These are phyloP conservation scores for Chrysanthemum lavandulifolium DNA, from an alignment of 129 eudicot species.

Conservation along the genomic window DNA sequence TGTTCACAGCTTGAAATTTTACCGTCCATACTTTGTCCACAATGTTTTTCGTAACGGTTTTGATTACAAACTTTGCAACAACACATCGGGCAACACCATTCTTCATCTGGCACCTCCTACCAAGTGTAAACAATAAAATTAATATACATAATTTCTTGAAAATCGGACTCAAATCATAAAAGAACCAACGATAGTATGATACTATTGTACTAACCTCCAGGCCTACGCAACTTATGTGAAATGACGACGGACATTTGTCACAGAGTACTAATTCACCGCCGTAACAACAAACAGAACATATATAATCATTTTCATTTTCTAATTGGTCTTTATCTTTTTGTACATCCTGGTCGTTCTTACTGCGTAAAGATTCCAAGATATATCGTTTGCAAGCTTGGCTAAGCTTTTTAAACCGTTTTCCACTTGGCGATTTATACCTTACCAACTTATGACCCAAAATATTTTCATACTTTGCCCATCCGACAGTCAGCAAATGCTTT, in stretches of 20 bases:
- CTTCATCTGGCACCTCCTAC: conserved; percentile 69
- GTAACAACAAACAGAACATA: conserved; percentile 60
- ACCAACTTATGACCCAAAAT: too few species aligned
- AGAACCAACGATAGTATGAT: neutral
- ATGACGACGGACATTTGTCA: conserved; percentile 73
- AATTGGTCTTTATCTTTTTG: too few species aligned
- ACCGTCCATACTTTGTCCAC: conserved; percentile 21
- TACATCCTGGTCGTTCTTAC: too few species aligned
- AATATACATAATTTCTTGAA: neutral
- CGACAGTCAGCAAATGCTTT: too few species aligned
- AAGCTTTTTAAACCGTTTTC: too few species aligned
- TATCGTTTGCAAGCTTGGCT: too few species aligned
- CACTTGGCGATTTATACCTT: too few species aligned
- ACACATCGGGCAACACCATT: conserved; percentile 84
- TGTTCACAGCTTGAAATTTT: conserved; percentile 48
- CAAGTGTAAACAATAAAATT: neutral
- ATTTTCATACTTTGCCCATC: too few species aligned
- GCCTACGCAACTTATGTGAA: conserved; percentile 60
- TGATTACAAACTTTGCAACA: conserved; percentile 65
- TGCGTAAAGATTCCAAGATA: too few species aligned
- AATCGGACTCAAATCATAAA: neutral
- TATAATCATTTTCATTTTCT: conserved; percentile 38
- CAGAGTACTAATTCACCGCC: conserved; percentile 70
- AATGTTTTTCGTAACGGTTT: conserved; percentile 17
- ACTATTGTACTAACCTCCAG: conserved; percentile 34